phyloP scores from a whole-genome alignment of 2,329 filamentous ascomycete genomes.

The Scopulariopsis brevicaulis region DNA sequence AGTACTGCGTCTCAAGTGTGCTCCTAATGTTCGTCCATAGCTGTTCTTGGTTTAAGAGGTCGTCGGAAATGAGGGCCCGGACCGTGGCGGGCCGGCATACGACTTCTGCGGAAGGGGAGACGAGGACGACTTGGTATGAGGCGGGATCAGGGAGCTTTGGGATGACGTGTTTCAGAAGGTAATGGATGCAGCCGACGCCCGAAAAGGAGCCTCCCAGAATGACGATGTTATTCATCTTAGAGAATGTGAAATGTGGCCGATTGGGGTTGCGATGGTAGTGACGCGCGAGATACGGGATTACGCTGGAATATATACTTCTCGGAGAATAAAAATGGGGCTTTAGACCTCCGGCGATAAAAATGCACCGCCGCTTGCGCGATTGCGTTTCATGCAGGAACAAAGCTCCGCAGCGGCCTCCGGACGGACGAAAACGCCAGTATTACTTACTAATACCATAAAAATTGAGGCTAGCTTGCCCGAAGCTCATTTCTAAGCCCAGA shows the following conservation, averaged over 20 bases:
- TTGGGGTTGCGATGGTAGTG: background rate
- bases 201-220: conserved; percentile 42
- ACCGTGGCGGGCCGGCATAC: conserved; percentile 31
- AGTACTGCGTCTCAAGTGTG: conserved; percentile 25
- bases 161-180: conserved; percentile 38
- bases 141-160: conserved; percentile 23
- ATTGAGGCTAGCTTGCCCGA: too few relatives aligned
- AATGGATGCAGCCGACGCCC: conserved; percentile 38
- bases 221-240: conserved; percentile 26
- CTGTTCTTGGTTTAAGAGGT: conserved; percentile 28
- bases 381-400: background rate
- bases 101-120: conserved; percentile 26
- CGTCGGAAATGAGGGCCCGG: conserved; percentile 32
- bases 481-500: too few relatives aligned
- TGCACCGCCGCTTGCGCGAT: too few relatives aligned
- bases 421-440: background rate
- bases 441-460: background rate
- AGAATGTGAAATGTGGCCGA: background rate
- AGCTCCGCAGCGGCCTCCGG: background rate
- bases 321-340: background rate
- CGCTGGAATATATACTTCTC: background rate
- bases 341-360: too few relatives aligned
- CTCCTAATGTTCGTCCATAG: conserved; percentile 27
- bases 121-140: conserved; percentile 26
- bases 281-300: too few relatives aligned